Evolutionary conservation across 1,139 yeast species (phyloP), one percentile per base, ranked within the genome.

Genomic region (Blastobotrys elegans): DNA sequence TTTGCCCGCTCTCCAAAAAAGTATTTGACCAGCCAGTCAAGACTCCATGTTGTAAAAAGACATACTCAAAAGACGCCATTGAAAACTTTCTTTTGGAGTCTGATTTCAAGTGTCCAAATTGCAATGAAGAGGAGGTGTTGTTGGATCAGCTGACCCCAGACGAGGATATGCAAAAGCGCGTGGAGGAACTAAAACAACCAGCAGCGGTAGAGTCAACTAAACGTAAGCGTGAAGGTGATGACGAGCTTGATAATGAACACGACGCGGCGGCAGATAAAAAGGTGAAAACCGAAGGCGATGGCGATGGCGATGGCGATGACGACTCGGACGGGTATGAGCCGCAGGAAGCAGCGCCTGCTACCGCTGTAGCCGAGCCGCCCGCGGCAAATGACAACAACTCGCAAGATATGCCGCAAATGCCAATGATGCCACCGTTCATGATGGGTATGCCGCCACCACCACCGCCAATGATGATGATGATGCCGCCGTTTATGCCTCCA

Each of bases 51-150:
- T 92, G 98, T 63, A 68, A 71, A 18, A 76, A 71, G 44, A 64
- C 75, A 0, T 80, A 77, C 52, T 78, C 94, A 13, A 76, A 80
- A 50, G 71, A 69, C 4, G 68, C 75, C 52, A 80, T 92, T 53
- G 97, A 92, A 61, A 84, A 82, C 57, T 67, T 76, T 3, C 68
- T 92, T 37, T 74, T 92, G 49, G 96, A 87, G 37, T 78, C 80
- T 49, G 97, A 92, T 62, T 92, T 92, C 69, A 80, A 79, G 42
- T 92, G 98, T 67, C 97, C 97, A 8, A 82, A 81, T 53, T 92
- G 98, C 69, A 79, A 76, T 7, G 75, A 75, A 16, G 81, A 79
- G 27, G 96, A 88, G 53, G 74, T 87, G 1, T 80, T 80, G 54
- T 72, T 92, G 44, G 97, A 92, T 66, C 75, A 82, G 11, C 71